Conservation (phyloP, 2,329 filamentous ascomycete species). For the Coleophoma cylindrospora region DNA sequence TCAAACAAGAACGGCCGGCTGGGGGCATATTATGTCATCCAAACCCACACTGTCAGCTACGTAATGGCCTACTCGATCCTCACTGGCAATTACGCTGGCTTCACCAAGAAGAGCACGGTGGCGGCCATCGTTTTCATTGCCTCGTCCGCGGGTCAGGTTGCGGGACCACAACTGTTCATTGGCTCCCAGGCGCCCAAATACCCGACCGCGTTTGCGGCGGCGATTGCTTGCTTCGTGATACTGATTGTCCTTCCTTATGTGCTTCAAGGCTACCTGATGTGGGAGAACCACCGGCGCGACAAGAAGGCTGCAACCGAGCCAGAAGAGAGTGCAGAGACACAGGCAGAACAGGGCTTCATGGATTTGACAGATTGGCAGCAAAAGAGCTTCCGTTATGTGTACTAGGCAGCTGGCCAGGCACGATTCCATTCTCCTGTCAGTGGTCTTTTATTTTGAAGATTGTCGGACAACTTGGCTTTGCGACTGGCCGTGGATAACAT, state of each 20-base stretch:
- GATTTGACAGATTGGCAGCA: constrained; percentile 1
- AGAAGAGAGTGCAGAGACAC: background rate
- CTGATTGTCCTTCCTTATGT: background rate
- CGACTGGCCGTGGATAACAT: too few species aligned
- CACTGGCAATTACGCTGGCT: constrained; percentile 61
- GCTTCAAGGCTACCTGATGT: background rate
- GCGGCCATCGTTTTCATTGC: constrained; percentile 66
- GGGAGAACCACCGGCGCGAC: background rate
- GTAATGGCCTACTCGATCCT: constrained; percentile 35
- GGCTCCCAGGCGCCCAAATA: background rate
- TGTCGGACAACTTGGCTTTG: too few species aligned
- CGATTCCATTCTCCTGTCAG: too few species aligned
- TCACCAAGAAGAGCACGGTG: constrained; percentile 72
- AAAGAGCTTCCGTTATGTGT: background rate
- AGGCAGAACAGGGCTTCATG: background rate
- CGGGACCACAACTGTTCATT: constrained; percentile 1
- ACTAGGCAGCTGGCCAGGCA: background rate
- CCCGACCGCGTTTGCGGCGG: background rate
- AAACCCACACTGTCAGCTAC: background rate
- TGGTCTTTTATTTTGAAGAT: too few species aligned
- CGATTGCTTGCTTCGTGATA: background rate
- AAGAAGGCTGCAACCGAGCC: background rate
- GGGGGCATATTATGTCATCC: background rate
- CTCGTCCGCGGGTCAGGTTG: constrained; percentile 67
- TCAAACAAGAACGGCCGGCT: background rate